Evolutionary conservation across 257 asterid genomes (phyloP).

Genomic region (Salvia hispanica): DNA sequence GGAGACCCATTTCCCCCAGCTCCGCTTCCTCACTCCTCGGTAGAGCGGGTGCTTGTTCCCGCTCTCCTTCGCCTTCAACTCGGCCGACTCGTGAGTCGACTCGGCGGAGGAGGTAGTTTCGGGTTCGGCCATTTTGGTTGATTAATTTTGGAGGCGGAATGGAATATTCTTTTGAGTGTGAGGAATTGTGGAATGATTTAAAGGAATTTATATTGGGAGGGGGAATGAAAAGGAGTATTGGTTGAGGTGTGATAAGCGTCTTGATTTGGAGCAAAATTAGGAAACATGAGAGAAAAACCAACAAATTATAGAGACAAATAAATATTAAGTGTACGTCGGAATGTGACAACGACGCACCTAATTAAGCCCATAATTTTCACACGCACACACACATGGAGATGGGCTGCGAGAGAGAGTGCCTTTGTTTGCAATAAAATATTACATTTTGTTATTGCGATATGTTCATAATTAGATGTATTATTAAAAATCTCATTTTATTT

Average conservation of each 20-base stretch:
- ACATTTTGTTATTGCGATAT: no score
- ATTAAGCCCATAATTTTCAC: conserved; percentile 6
- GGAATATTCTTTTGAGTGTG: conserved; percentile 17
- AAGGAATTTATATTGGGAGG: conserved; percentile 34
- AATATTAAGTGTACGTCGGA: conserved; percentile 48
- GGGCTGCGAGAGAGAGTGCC: not conserved
- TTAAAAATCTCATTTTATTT: no score
- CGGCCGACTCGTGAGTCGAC: conserved; percentile 21
- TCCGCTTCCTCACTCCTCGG: conserved; percentile 71
- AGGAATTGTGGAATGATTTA: conserved; percentile 1
- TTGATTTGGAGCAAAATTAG: conserved; percentile 30
- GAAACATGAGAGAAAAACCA: conserved; percentile 30
- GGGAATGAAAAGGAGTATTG: conserved; percentile 6
- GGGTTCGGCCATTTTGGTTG: conserved; percentile 36
- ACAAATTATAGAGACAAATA: conserved; percentile 35
- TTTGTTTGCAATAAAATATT: no score
- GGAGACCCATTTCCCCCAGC: conserved; percentile 87
- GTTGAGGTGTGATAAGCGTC: no score
- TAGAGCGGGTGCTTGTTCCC: conserved; percentile 59
- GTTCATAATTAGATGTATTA: no score
- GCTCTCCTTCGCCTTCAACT: conserved; percentile 6
- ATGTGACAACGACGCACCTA: conserved; percentile 38
- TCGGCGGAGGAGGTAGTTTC: conserved; percentile 26
- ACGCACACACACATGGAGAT: not conserved
- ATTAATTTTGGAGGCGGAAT: not conserved